Percentiles rank a stretch among this genome's conserved stretches.
These are phyloP conservation scores for Collybia sordida DNA, from an alignment of 768 basidiomycete genomes.

Conservation along the genomic window DNA sequence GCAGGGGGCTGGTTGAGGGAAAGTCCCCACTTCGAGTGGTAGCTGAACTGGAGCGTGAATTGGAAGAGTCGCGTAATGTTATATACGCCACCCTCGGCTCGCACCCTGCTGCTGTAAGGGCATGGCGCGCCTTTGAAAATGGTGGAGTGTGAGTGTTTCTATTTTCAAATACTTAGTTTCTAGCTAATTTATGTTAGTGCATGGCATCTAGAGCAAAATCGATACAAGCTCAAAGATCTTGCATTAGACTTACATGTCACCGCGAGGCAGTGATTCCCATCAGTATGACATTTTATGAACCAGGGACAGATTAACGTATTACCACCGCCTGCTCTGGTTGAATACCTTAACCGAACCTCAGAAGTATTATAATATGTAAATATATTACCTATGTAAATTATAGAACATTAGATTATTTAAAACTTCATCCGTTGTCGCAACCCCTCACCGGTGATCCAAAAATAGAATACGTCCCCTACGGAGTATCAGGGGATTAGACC, in stretches of 20 bases:
- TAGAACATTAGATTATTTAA: too few species aligned
- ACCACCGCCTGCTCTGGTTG: too few species aligned
- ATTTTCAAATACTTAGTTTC: not conserved
- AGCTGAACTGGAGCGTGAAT: constrained; percentile 11
- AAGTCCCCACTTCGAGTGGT: constrained; percentile 7
- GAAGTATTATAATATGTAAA: too few species aligned
- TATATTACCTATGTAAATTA: too few species aligned
- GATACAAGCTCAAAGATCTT: constrained; percentile 7
- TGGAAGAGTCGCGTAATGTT: constrained; percentile 6
- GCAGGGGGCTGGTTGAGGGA: constrained; percentile 7
- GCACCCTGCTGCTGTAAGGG: constrained; percentile 3
- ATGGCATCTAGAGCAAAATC: constrained; percentile 9
- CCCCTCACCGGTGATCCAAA: too few species aligned
- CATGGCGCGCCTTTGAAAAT: constrained; percentile 12
- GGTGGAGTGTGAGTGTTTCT: constrained; percentile 8
- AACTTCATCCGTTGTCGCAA: too few species aligned
- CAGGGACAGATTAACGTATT: too few species aligned
- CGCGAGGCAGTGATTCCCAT: too few species aligned
- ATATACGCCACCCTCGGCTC: not conserved
- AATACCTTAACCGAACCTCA: too few species aligned
- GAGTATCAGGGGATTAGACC: too few species aligned
- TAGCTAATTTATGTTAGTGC: not conserved
- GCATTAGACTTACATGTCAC: not conserved
- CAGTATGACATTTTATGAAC: too few species aligned
- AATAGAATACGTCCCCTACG: too few species aligned